phyloP scores from a whole-genome alignment of 495 filamentous ascomycete genomes.

The Xylaria longipes region DNA sequence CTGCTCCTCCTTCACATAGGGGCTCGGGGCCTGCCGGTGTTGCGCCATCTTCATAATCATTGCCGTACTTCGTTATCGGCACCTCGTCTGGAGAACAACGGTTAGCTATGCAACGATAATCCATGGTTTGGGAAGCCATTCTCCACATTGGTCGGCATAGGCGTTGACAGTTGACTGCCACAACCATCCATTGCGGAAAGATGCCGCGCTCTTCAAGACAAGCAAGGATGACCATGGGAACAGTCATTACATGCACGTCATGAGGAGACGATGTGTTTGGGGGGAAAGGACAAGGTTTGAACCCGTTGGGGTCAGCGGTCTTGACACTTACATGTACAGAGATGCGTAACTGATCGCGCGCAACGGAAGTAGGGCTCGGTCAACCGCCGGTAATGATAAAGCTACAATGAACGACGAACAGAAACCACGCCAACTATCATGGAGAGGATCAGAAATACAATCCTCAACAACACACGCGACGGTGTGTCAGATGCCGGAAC shows the following conservation, averaged over 20 bases:
- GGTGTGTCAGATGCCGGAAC: not conserved
- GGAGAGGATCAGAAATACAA: constrained; percentile 18
- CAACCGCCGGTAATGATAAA: not conserved
- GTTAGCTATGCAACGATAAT: constrained; percentile 25
- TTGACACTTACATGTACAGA: constrained; percentile 1
- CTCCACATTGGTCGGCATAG: constrained; percentile 19
- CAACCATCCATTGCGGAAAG: not conserved
- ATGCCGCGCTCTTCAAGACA: constrained; percentile 5
- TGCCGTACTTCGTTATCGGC: constrained; percentile 26
- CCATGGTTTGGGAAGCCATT: constrained; percentile 25
- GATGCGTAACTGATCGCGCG: not conserved
- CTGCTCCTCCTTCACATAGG: constrained; percentile 40
- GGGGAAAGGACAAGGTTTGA: not conserved
- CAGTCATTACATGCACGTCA: constrained; percentile 4
- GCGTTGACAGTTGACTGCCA: constrained; percentile 10
- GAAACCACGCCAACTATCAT: not conserved
- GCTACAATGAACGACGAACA: constrained; percentile 17
- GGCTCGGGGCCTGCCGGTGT: constrained; percentile 40
- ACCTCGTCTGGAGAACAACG: constrained; percentile 30
- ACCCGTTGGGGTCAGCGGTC: not conserved
- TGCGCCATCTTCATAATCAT: constrained; percentile 44
- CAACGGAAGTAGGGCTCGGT: not conserved
- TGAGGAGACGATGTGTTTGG: not conserved
- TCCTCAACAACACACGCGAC: constrained; percentile 6
- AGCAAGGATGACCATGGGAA: constrained; percentile 26